These are phyloP conservation scores for Isabelozyma pseudorhagii DNA, from an alignment of 805 yeast genomes.

Conservation along the genomic window DNA sequence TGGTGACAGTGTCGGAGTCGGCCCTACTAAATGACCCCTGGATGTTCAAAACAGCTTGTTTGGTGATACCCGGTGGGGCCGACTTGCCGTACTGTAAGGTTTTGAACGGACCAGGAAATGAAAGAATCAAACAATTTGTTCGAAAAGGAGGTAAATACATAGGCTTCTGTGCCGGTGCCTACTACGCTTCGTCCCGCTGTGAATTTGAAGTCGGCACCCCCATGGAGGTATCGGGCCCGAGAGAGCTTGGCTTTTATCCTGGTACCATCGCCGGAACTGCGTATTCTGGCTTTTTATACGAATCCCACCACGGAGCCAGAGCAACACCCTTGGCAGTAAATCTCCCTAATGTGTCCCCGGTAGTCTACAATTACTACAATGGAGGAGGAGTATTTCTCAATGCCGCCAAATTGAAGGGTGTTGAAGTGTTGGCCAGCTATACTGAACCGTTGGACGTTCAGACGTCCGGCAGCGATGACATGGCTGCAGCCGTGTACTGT, in stretches of 20 bases:
- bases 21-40: slow-evolving; percentile 81
- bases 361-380: slow-evolving; percentile 57
- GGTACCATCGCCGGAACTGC: slow-evolving; percentile 84
- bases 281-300: slow-evolving; percentile 75
- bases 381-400: slow-evolving; percentile 90
- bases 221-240: slow-evolving; percentile 79
- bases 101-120: slow-evolving; percentile 68
- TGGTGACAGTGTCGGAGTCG: slow-evolving; percentile 60
- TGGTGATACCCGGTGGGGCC: slow-evolving; percentile 96
- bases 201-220: slow-evolving; percentile 82
- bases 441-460: slow-evolving; percentile 52
- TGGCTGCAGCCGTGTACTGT: slow-evolving; percentile 73
- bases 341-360: slow-evolving; percentile 21
- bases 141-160: slow-evolving; percentile 75
- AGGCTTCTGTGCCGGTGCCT: slow-evolving; percentile 96
- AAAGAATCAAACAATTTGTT: slow-evolving; percentile 59
- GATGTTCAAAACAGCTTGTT: slow-evolving; percentile 70
- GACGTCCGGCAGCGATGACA: slow-evolving; percentile 25
- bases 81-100: slow-evolving; percentile 80
- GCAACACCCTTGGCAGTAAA: slow-evolving; percentile 49
- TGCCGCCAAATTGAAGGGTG: slow-evolving; percentile 57
- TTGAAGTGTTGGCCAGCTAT: slow-evolving; percentile 74
- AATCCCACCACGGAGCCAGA: slow-evolving; percentile 70
- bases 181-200: slow-evolving; percentile 68
- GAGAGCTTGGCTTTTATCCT: slow-evolving; percentile 80